Conservation (phyloP, 2,329 filamentous ascomycete genomes). For the Dryadomyces quercus-mongolicae region DNA sequence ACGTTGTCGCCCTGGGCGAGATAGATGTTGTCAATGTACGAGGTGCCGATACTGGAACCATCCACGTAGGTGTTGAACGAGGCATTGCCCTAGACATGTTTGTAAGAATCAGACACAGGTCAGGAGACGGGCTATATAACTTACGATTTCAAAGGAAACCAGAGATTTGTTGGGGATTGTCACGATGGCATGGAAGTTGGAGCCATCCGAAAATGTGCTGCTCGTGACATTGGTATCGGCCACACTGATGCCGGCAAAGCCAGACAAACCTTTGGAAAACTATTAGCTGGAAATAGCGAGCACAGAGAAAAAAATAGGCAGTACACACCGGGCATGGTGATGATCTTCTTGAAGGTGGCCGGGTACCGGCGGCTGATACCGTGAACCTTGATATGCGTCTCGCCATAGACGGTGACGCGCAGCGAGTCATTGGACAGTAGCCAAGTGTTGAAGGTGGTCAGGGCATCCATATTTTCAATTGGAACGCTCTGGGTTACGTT, state of each 20-base stretch:
- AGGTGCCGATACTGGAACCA: conserved; percentile 37
- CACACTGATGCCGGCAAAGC: conserved; percentile 42
- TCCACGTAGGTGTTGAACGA: conserved; percentile 47
- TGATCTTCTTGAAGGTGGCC: conserved; percentile 44
- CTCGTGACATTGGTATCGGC: conserved; percentile 35
- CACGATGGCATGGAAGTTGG: conserved; percentile 49
- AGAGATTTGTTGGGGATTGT: conserved; percentile 52
- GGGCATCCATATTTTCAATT: conserved; percentile 33
- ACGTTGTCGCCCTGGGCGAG: conserved; percentile 48
- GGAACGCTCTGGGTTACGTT: conserved; percentile 37
- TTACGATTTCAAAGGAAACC: conserved; percentile 51
- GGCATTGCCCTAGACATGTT: conserved; percentile 40
- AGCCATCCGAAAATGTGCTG: conserved; percentile 25
- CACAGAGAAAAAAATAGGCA: neutral
- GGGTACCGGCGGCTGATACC: conserved; percentile 35
- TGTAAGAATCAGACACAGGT: neutral
- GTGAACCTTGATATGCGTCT: conserved; percentile 36
- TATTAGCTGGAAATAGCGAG: neutral
- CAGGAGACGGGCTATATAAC: conserved; percentile 15
- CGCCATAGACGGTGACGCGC: conserved; percentile 36
- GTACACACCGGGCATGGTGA: conserved; percentile 28
- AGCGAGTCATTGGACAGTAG: conserved; percentile 39
- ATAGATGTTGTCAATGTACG: conserved; percentile 44
- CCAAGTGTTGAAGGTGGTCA: conserved; percentile 42
- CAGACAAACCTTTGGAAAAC: conserved; percentile 29